Percentiles rank a stretch among this genome's conserved stretches.
Evolutionary conservation across 306 rosid species (phyloP).

Genomic region (Dalbergia cultrata): DNA sequence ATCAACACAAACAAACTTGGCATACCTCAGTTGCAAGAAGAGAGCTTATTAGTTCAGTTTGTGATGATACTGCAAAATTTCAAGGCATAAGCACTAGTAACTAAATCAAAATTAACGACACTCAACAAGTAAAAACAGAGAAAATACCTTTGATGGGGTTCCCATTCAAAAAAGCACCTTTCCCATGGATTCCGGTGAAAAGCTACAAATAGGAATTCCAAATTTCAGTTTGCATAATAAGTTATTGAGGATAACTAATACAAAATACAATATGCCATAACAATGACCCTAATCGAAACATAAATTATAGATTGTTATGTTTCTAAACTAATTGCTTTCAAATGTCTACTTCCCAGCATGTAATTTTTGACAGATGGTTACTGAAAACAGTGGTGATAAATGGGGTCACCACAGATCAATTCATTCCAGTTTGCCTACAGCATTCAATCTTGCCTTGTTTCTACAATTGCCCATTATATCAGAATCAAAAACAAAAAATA

Average conservation of each 20-base stretch:
- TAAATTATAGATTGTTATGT: not conserved
- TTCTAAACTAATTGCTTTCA: slow-evolving; percentile 18
- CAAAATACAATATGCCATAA: slow-evolving; percentile 7
- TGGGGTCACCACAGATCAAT: not conserved
- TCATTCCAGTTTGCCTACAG: not conserved
- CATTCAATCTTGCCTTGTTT: not conserved
- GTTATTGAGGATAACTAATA: slow-evolving; percentile 23
- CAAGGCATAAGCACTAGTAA: slow-evolving; percentile 43
- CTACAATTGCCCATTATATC: not conserved
- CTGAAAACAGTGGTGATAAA: slow-evolving; percentile 19
- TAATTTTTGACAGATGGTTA: slow-evolving; percentile 7
- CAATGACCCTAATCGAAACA: slow-evolving; percentile 37
- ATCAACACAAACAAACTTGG: slow-evolving; percentile 38
- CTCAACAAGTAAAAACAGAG: slow-evolving; percentile 29
- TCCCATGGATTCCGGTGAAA: slow-evolving; percentile 82
- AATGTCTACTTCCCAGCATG: slow-evolving; percentile 14
- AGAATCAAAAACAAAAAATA: not conserved
- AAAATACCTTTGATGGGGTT: slow-evolving; percentile 79
- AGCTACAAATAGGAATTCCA: slow-evolving; percentile 60
- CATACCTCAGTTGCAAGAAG: slow-evolving; percentile 95
- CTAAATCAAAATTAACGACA: slow-evolving; percentile 19
- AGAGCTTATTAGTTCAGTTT: slow-evolving; percentile 79
- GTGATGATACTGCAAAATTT: slow-evolving; percentile 77
- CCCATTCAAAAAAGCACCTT: slow-evolving; percentile 90
- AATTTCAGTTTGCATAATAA: slow-evolving; percentile 42